phyloP scores from a whole-genome alignment of 805 yeast species.

The Pichia cephalocereana region DNA sequence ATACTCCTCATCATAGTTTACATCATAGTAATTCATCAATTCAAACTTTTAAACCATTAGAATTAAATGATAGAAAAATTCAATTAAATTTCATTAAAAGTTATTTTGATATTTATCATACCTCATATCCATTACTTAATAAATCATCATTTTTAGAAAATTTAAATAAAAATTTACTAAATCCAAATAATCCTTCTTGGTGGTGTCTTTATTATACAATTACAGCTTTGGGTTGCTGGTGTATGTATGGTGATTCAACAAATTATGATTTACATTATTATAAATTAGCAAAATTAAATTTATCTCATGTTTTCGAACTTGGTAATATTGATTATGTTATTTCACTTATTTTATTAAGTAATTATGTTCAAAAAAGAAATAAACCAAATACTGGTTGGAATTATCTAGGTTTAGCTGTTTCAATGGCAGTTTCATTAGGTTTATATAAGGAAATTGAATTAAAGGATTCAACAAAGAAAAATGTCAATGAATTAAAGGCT shows the following conservation, averaged over 20 bases:
- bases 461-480: conserved; percentile 4
- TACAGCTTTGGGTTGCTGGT: conserved; percentile 64
- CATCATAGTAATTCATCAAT: background rate
- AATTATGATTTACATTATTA: conserved; percentile 48
- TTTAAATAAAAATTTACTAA: background rate
- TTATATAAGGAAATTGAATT: conserved; percentile 41
- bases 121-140: conserved; percentile 52
- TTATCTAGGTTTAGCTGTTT: conserved; percentile 51
- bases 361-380: conserved; percentile 55
- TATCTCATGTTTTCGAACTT: conserved; percentile 43
- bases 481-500: conserved; percentile 21
- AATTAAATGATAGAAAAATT: conserved; percentile 9
- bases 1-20: background rate
- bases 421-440: conserved; percentile 63
- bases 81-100: conserved; percentile 21
- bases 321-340: conserved; percentile 49
- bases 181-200: conserved; percentile 26
- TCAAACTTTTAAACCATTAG: background rate
- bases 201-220: conserved; percentile 47
- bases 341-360: conserved; percentile 44
- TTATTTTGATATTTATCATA: conserved; percentile 51
- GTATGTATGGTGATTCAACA: conserved; percentile 44
- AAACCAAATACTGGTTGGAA: conserved; percentile 66
- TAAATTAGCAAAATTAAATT: conserved; percentile 37
- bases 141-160: conserved; percentile 38